These are phyloP conservation scores for Butyriboletus loyo DNA, from an alignment of 768 basidiomycete genomes.

Conservation along the genomic window DNA sequence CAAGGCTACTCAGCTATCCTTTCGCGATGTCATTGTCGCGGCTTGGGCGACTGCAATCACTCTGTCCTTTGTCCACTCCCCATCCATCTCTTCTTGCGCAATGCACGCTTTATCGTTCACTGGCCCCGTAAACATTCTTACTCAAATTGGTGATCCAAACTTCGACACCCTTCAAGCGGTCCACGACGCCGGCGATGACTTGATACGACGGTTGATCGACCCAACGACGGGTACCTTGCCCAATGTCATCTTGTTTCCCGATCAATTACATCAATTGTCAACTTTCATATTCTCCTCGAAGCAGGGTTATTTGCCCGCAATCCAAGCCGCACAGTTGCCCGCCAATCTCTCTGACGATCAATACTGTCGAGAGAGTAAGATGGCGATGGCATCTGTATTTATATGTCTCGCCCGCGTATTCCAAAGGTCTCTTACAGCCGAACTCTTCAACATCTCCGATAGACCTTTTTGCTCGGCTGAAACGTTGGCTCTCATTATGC, in stretches of 20 bases:
- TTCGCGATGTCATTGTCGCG: conserved; percentile 40
- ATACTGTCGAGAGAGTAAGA: conserved; percentile 22
- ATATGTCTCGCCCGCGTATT: conserved; percentile 46
- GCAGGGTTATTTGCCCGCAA: conserved; percentile 32
- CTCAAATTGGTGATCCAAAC: conserved; percentile 30
- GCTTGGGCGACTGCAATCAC: conserved; percentile 36
- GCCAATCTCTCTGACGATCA: conserved; percentile 28
- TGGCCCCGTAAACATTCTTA: conserved; percentile 22
- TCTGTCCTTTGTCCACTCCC: conserved; percentile 24
- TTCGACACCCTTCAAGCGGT: conserved; percentile 37
- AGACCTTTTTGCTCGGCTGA: conserved; percentile 33
- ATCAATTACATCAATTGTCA: conserved; percentile 36
- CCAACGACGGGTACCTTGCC: conserved; percentile 40
- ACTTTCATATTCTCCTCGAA: conserved; percentile 36
- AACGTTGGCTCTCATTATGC: conserved; percentile 42
- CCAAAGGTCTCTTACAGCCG: conserved; percentile 32
- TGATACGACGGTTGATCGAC: conserved; percentile 34
- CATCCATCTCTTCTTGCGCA: conserved; percentile 21
- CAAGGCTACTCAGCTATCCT: conserved; percentile 23
- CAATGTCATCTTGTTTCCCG: conserved; percentile 40
- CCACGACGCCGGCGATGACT: conserved; percentile 31
- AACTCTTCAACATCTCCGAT: conserved; percentile 21
- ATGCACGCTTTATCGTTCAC: conserved; percentile 16
- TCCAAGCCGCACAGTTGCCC: conserved; percentile 25
- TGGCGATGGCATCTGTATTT: conserved; percentile 39